These are phyloP conservation scores for Heliamphora pulchella DNA, from an alignment of 179 eudicot genomes.

Conservation along the genomic window DNA sequence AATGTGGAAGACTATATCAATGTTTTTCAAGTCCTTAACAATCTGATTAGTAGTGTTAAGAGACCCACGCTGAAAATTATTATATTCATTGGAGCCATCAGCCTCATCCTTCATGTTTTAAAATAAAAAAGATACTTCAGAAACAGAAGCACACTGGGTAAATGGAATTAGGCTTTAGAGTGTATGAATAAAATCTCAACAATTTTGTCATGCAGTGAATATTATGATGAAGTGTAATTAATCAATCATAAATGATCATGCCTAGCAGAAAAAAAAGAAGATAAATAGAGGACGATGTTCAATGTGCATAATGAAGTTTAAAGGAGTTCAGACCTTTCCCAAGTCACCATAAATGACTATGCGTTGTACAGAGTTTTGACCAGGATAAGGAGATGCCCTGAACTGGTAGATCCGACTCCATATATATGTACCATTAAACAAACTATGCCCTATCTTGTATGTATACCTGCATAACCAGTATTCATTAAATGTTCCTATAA, in stretches of 20 bases:
- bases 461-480: conserved; percentile 44
- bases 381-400: conserved; percentile 82
- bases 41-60: conserved; percentile 78
- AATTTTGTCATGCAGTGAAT: background rate
- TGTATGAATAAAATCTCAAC: background rate
- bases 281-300: background rate
- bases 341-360: conserved; percentile 76
- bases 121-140: background rate
- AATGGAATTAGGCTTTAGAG: background rate
- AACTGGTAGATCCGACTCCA: conserved; percentile 63
- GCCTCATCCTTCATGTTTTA: conserved; percentile 51
- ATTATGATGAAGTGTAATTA: background rate
- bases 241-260: background rate
- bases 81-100: conserved; percentile 88
- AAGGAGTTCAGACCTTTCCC: conserved; percentile 62
- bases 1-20: conserved; percentile 64
- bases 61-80: conserved; percentile 69
- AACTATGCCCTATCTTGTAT: conserved; percentile 62
- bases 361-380: conserved; percentile 69
- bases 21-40: conserved; percentile 51
- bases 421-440: conserved; percentile 43
- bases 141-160: background rate
- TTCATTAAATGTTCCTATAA: background rate
- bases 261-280: background rate
- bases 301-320: background rate